phyloP scores from a whole-genome alignment of 805 yeast species.

The Hanseniaspora lachancei region DNA sequence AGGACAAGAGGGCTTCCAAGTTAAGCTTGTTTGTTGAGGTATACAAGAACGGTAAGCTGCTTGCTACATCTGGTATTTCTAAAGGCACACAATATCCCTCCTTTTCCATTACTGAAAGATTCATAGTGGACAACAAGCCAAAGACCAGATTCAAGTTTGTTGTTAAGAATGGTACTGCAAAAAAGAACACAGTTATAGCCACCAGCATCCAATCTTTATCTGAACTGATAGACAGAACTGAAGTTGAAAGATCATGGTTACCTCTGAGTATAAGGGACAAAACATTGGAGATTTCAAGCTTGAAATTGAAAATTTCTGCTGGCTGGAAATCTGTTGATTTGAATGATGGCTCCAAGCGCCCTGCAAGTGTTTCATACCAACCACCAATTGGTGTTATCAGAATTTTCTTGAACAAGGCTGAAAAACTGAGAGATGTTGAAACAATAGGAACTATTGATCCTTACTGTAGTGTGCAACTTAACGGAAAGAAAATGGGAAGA shows the following conservation, averaged over 20 bases:
- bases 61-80: slow-evolving; percentile 41
- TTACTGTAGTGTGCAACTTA: slow-evolving; percentile 64
- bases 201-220: slow-evolving; percentile 45
- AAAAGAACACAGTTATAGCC: slow-evolving; percentile 36
- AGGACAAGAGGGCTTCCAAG: slow-evolving; percentile 32
- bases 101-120: slow-evolving; percentile 52
- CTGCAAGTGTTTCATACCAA: slow-evolving; percentile 66
- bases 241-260: slow-evolving; percentile 67
- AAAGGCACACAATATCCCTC: slow-evolving; percentile 54
- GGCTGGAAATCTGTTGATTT: slow-evolving; percentile 80
- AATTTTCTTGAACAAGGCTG: slow-evolving; percentile 55
- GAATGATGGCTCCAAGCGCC: slow-evolving; percentile 36
- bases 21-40: slow-evolving; percentile 59
- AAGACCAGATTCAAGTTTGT: slow-evolving; percentile 55
- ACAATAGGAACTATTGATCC: slow-evolving; percentile 88
- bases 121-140: slow-evolving; percentile 59
- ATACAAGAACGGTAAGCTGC: slow-evolving; percentile 46
- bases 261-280: slow-evolving; percentile 34
- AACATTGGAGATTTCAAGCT: slow-evolving; percentile 37
- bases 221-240: slow-evolving; percentile 63
- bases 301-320: slow-evolving; percentile 57
- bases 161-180: slow-evolving; percentile 48
- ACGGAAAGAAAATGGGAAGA: slow-evolving; percentile 64
- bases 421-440: slow-evolving; percentile 69
- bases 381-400: slow-evolving; percentile 90